Evolutionary conservation across 2,329 filamentous ascomycete genomes (phyloP).

Genomic region (Alternaria ethzedia): DNA sequence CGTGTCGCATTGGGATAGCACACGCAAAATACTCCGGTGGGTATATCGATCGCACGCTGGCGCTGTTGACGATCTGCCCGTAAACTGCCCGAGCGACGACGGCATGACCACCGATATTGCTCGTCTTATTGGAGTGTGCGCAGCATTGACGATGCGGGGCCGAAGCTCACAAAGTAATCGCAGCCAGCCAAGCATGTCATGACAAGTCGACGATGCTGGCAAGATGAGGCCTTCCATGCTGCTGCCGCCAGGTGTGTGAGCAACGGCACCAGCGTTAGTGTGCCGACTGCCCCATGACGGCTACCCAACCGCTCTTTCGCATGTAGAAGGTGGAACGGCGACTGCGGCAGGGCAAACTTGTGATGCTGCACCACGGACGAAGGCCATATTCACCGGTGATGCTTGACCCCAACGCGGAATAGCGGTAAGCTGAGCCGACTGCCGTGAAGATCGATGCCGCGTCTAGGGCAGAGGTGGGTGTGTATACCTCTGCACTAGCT

Average conservation of each 20-base stretch:
- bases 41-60: conserved; percentile 39
- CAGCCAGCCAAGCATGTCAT: conserved; percentile 1
- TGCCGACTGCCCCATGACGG: background rate
- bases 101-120: conserved; percentile 35
- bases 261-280: conserved; percentile 9
- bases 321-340: conserved; percentile 14
- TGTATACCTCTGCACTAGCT: conserved; percentile 27
- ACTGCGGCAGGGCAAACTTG: conserved; percentile 12
- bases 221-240: background rate
- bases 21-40: conserved; percentile 46
- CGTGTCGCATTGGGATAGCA: conserved; percentile 27
- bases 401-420: conserved; percentile 37
- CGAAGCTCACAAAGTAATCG: conserved; percentile 20
- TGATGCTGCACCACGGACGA: conserved; percentile 5
- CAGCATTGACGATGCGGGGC: conserved; percentile 37
- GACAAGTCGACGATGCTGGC: background rate
- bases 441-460: conserved; percentile 23
- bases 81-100: conserved; percentile 42
- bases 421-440: conserved; percentile 37
- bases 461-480: conserved; percentile 21
- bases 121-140: conserved; percentile 16
- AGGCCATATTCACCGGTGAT: conserved; percentile 6
- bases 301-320: conserved; percentile 9
- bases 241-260: background rate
- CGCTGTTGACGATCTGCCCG: conserved; percentile 43